Base-by-base conservation (phyloP, 495 filamentous ascomycete genomes). In the Penicillium parvum region DNA sequence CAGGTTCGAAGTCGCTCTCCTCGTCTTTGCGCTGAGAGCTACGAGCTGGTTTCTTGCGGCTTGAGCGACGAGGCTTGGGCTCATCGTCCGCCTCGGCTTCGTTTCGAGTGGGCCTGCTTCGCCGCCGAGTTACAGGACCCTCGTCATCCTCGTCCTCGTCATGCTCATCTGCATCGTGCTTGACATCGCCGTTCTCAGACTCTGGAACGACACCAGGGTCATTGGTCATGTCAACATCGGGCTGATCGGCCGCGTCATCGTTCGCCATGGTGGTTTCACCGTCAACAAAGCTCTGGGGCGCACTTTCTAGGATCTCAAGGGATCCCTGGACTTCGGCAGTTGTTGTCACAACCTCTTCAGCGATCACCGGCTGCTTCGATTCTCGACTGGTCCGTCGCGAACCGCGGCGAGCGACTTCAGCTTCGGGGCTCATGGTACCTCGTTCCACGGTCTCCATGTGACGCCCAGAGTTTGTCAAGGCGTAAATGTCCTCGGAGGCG, bases 1-100 rank as follows among this genome's bases (percentile, higher is more conserved):
- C 76, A 6, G 88, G 88, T 53, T 95, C 88, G 54, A 95, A 95
- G 49, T 96, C 90, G 58, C 87, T 92, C 52, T 84, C 88, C 11
- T 85, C 84, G 44, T 90, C 81, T 18, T 73, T 77, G 37, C 76
- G 77, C 56, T 84, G 73, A 18, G 70, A 74, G 40, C 57, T 64
- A 37, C 64, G 66, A 19, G 50, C 34, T 17, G 66, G 67, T 43
- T 69, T 73, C 50, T 75, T 73, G 41, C 73, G 72, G 43, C 71
- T 60, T 41, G 65, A 62, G 29, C 66, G 62, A 27, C 77, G 73
- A 16, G 65, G 73, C 43, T 49, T 52, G 28, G 25, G 40, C 47
- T 18, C 53, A 52, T 37, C 64, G 55, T 60, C 64, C 19, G 61
- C 52, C 0, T 60, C 64, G 7, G 61, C 62, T 36, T 54, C 57